These are phyloP conservation scores for Glomus cerebriforme DNA, from an alignment of 192 early-diverging fungal genomes.

Conservation along the genomic window DNA sequence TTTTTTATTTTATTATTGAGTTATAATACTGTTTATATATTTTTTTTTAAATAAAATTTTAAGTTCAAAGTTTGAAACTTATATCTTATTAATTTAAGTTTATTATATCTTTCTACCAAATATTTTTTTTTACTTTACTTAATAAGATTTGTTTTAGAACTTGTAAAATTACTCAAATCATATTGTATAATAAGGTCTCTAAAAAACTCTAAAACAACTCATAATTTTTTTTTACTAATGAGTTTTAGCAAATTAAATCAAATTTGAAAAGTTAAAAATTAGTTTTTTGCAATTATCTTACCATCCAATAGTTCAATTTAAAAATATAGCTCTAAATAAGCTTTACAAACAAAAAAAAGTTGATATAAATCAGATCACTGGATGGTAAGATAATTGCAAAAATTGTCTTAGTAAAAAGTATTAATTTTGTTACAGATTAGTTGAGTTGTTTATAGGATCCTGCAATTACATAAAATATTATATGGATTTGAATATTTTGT, in stretches of 20 bases:
- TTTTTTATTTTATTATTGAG: neutral
- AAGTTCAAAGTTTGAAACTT: neutral
- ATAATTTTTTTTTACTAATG: no score
- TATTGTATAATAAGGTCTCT: slow-evolving; percentile 6
- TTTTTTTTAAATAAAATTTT: neutral
- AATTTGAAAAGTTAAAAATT: no score
- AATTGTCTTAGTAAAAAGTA: no score
- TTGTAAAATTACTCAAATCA: neutral
- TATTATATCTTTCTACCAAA: neutral
- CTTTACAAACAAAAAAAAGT: no score
- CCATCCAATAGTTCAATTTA: no score
- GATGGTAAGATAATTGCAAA: neutral
- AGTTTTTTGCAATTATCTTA: slow-evolving; percentile 1
- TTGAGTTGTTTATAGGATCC: no score
- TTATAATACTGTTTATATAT: neutral
- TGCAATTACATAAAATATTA: neutral
- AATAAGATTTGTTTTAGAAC: neutral
- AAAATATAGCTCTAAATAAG: no score
- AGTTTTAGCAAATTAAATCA: no score
- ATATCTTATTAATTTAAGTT: neutral
- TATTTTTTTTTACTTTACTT: neutral
- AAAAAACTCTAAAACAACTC: no score
- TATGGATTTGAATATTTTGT: slow-evolving; percentile 1
- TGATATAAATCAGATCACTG: no score
- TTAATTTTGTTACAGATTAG: no score